Evolutionary conservation across 2,329 filamentous ascomycete genomes (phyloP), one percentile per base, ranked within the genome.

Genomic region (Claviceps maximensis): DNA sequence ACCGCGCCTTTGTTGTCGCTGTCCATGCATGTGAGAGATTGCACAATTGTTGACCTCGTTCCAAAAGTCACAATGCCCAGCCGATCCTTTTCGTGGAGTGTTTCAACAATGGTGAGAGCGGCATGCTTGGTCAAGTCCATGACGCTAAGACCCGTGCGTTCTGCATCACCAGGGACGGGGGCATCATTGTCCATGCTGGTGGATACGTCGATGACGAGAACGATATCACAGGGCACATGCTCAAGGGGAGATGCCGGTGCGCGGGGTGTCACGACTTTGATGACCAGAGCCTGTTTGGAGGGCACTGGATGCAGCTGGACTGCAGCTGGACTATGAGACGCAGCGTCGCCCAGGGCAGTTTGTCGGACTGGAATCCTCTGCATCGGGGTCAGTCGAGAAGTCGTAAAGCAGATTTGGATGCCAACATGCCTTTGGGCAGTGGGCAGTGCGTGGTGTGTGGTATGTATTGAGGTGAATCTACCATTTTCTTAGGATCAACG

Each of bases 41-140:
- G 41, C 4, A 44, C 3, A 25, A 44, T 4, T 2, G 21, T 44
- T 25, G 41, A 25, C 41, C 41, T 44, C 19, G 41, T 44, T 10
- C 41, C 41, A 15, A 44, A 44, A 10, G 21, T 15, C 12, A 44
- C 41, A 8, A 44, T 44, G 41, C 41, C 21, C 19, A 44, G 0
- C 4, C 79, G 69, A 58, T 84, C 80, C 0, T 62, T 57, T n/a
- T 74, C 69, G 31, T 75, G 68, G 56, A 83, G 66, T 0, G 77
- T 79, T 58, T 79, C 74, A 10, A 82, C 59, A 19, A 83, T 80
- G 8, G 78, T 81, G 7, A 71, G 69, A 1, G 78, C 75, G 1
- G 79, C 77, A 58, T 83, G 79, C 59, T 82, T 82, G 44, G 75
- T 74, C 23, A 83, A 69, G 57, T 83, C 80, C 23, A 84, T 62